Conservation (phyloP, 1,284 basidiomycete species). For the Phellinidium pouzarii region DNA sequence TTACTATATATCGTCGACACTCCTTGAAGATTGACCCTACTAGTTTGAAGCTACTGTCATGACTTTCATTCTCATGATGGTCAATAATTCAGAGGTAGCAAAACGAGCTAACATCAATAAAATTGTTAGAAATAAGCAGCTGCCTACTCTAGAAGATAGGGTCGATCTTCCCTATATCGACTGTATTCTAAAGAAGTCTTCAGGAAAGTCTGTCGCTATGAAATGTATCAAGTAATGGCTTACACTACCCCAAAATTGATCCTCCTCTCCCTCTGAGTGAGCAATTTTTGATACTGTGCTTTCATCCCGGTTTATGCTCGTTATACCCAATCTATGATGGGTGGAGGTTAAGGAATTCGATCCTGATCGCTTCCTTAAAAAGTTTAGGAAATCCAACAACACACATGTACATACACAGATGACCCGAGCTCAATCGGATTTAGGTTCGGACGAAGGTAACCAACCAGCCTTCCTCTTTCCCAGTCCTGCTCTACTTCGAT, state of each 20-base stretch:
- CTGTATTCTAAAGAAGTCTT: constrained; percentile 27
- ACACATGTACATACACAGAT: not conserved
- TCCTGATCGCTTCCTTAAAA: constrained; percentile 18
- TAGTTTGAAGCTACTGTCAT: constrained; percentile 18
- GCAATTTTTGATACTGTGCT: constrained; percentile 6
- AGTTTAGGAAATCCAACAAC: not conserved
- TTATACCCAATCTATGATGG: constrained; percentile 7
- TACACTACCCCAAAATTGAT: constrained; percentile 5
- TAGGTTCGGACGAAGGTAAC: constrained; percentile 28
- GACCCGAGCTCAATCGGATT: constrained; percentile 10
- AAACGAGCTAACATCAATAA: constrained; percentile 25
- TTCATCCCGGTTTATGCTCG: not conserved
- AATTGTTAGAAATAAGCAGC: constrained; percentile 22
- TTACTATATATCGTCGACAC: not conserved
- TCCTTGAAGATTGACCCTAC: not conserved
- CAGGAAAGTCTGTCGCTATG: constrained; percentile 17
- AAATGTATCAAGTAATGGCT: not conserved
- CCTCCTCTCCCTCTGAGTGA: constrained; percentile 12
- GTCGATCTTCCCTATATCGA: constrained; percentile 25
- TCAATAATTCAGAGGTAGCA: constrained; percentile 23
- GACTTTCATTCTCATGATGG: constrained; percentile 27
- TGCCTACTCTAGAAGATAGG: constrained; percentile 26
- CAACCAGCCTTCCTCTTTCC: constrained; percentile 26
- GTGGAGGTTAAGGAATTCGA: constrained; percentile 19
- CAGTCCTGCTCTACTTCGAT: constrained; percentile 23